phyloP scores from a whole-genome alignment of 768 basidiomycete genomes.

The Xerocomus spinulosus region DNA sequence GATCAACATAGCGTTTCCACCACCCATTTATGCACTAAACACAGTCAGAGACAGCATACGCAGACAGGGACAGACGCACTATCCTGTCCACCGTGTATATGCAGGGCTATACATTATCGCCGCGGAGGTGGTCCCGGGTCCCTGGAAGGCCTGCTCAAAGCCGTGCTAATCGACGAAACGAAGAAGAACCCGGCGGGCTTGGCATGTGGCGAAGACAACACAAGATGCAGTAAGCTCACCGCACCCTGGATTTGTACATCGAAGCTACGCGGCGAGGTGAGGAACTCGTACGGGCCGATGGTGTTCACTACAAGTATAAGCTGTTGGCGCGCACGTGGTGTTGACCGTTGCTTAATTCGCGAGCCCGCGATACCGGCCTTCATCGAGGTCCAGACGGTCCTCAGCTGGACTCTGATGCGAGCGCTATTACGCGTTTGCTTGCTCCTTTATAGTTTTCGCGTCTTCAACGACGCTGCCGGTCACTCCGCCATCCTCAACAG shows the following conservation, averaged over 20 bases:
- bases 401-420: conserved; percentile 42
- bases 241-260: conserved; percentile 47
- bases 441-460: conserved; percentile 26
- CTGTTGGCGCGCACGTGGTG: conserved; percentile 37
- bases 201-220: conserved; percentile 34
- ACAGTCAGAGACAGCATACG: not conserved
- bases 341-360: conserved; percentile 37
- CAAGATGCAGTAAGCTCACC: conserved; percentile 47
- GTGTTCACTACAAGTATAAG: too few species aligned
- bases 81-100: conserved; percentile 31
- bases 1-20: conserved; percentile 47
- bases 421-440: conserved; percentile 33
- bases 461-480: conserved; percentile 38
- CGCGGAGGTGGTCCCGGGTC: conserved; percentile 19
- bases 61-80: conserved; percentile 19
- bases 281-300: not conserved
- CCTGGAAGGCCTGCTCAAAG: conserved; percentile 16
- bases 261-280: conserved; percentile 25
- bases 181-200: conserved; percentile 44
- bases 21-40: conserved; percentile 43
- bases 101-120: conserved; percentile 20
- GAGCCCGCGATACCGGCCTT: conserved; percentile 35
- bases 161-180: conserved; percentile 43
- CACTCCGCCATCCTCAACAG: conserved; percentile 44
- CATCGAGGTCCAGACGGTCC: conserved; percentile 38